These are phyloP conservation scores for Rutstroemia sp. DNA, from an alignment of 2,329 filamentous ascomycete genomes.

Conservation along the genomic window DNA sequence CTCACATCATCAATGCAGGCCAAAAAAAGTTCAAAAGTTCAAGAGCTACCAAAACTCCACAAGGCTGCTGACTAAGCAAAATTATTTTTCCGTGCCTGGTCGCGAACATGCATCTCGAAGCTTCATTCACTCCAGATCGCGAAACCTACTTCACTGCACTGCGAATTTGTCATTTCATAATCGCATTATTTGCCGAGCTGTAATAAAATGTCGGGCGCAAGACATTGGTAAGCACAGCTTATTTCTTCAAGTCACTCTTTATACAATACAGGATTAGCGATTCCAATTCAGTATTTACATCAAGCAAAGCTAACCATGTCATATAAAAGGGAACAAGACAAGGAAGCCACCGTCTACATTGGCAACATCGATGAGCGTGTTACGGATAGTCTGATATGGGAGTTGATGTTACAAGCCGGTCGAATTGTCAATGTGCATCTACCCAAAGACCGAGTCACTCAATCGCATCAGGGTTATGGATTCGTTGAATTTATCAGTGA, in stretches of 20 bases:
- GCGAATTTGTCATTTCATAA: not conserved
- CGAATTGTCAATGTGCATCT: constrained; percentile 97
- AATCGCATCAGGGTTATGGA: constrained; percentile 94
- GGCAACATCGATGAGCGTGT: constrained; percentile 98
- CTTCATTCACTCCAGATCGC: not conserved
- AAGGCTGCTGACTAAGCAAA: constrained; percentile 4
- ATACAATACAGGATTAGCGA: not conserved
- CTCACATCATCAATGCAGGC: not conserved
- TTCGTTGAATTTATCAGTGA: constrained; percentile 98
- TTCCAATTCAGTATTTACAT: not conserved
- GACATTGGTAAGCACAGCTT: constrained; percentile 58
- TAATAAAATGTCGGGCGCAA: constrained; percentile 35
- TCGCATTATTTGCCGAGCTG: not conserved
- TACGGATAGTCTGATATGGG: constrained; percentile 84
- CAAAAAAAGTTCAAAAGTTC: constrained; percentile 14
- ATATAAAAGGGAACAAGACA: constrained; percentile 80
- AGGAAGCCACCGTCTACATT: constrained; percentile 95
- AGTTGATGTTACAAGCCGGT: constrained; percentile 96
- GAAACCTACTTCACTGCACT: not conserved
- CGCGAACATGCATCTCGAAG: constrained; percentile 9
- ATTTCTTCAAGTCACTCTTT: not conserved
- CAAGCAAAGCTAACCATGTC: constrained; percentile 20
- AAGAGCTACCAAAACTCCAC: not conserved
- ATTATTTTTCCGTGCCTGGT: constrained; percentile 12
- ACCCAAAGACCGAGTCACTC: constrained; percentile 95